A percentile compares a stretch with the other conserved stretches of the same genome.
phyloP scores from a whole-genome alignment of 2,329 filamentous ascomycete species.

The Hypoxylon sp. region DNA sequence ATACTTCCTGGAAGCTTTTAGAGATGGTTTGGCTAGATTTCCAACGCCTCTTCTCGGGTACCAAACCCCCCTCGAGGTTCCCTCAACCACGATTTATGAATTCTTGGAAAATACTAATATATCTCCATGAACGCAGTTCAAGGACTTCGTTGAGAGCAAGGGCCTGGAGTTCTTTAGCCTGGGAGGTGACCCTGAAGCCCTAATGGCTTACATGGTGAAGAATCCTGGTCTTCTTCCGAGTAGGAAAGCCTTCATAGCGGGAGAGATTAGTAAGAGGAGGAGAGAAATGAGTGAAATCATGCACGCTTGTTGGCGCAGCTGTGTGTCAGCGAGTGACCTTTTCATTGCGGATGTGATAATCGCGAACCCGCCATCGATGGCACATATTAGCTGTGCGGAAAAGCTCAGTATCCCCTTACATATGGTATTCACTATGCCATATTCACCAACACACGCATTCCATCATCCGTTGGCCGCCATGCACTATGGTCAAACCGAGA shows the following conservation, averaged over 20 bases:
- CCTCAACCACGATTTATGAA: too few relatives aligned
- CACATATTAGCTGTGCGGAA: slow-evolving; percentile 65
- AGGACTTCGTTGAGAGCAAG: slow-evolving; percentile 65
- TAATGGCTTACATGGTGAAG: slow-evolving; percentile 63
- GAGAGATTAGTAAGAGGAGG: slow-evolving; percentile 53
- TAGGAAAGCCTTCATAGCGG: slow-evolving; percentile 52
- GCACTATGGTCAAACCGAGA: neutral
- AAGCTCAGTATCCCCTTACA: slow-evolving; percentile 62
- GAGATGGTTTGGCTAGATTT: too few relatives aligned
- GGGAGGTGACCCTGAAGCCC: slow-evolving; percentile 57
- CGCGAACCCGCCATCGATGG: slow-evolving; percentile 65
- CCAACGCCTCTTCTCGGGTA: too few relatives aligned
- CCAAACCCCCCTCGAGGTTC: too few relatives aligned
- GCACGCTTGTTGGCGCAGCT: slow-evolving; percentile 55
- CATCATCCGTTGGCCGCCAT: slow-evolving; percentile 71
- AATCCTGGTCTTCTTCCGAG: slow-evolving; percentile 56
- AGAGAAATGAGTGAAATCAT: slow-evolving; percentile 55
- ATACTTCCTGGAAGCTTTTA: too few relatives aligned
- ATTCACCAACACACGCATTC: slow-evolving; percentile 76
- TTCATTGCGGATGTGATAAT: slow-evolving; percentile 68
- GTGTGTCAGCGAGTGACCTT: slow-evolving; percentile 51
- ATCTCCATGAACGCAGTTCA: too few relatives aligned
- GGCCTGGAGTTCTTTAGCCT: slow-evolving; percentile 70
- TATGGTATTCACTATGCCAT: slow-evolving; percentile 74
- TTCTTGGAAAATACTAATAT: too few relatives aligned